phyloP scores from a whole-genome alignment of 352 stramenopile genomes.

The Phytophthora podocarpi region DNA sequence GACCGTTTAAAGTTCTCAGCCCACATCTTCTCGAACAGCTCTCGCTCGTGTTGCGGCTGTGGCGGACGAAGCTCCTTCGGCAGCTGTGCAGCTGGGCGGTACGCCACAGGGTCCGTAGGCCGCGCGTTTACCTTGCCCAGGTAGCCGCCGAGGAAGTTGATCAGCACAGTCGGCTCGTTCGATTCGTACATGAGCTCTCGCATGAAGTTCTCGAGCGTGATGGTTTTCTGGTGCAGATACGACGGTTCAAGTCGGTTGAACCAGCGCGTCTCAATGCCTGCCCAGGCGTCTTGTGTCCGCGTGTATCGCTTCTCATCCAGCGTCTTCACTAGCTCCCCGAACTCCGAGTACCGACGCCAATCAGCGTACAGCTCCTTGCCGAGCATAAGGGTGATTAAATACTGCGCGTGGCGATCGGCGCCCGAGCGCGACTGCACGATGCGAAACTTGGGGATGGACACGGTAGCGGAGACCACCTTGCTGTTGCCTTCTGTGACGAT shows the following conservation, averaged over 20 bases:
- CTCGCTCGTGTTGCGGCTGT: slow-evolving; percentile 93
- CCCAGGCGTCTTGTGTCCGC: slow-evolving; percentile 74
- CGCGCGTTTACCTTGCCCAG: slow-evolving; percentile 81
- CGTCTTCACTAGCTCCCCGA: slow-evolving; percentile 85
- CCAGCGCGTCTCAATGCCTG: slow-evolving; percentile 82
- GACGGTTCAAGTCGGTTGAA: slow-evolving; percentile 88
- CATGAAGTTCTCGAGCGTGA: slow-evolving; percentile 89
- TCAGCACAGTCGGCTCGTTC: slow-evolving; percentile 67
- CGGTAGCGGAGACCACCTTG: slow-evolving; percentile 78
- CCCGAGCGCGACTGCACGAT: slow-evolving; percentile 86
- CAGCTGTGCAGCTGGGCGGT: slow-evolving; percentile 73
- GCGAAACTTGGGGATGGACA: slow-evolving; percentile 89
- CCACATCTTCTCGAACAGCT: slow-evolving; percentile 97
- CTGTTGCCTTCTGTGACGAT: slow-evolving; percentile 75
- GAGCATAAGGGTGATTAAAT: slow-evolving; percentile 88
- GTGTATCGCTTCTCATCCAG: slow-evolving; percentile 61
- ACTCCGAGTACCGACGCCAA: slow-evolving; percentile 89
- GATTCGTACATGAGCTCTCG: slow-evolving; percentile 91
- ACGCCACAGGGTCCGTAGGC: slow-evolving; percentile 63
- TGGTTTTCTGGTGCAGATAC: slow-evolving; percentile 89
- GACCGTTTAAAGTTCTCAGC: slow-evolving; percentile 96
- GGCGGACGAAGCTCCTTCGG: slow-evolving; percentile 90
- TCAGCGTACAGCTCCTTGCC: slow-evolving; percentile 88
- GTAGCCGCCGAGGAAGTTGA: slow-evolving; percentile 85
- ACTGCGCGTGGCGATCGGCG: slow-evolving; percentile 84